Percentiles rank a stretch among this genome's conserved stretches.
phyloP scores from a whole-genome alignment of 2,329 filamentous ascomycete genomes.

The Phaeosphaeriaceae sp. region DNA sequence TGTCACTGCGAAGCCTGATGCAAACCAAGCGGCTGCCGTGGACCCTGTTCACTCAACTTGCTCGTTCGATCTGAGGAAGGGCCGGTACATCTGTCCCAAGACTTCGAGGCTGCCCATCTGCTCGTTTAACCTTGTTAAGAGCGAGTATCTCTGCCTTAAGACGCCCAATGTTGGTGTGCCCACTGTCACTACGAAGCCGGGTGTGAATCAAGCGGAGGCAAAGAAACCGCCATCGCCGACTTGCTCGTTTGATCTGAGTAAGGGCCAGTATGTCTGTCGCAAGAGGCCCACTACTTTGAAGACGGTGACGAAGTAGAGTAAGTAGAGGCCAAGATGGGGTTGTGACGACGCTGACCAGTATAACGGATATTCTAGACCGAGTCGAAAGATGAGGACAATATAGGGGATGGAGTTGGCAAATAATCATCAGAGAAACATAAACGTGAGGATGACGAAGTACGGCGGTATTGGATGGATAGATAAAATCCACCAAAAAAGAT shows the following conservation, averaged over 20 bases:
- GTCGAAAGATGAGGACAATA: background rate
- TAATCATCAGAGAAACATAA: no score
- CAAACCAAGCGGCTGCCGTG: background rate
- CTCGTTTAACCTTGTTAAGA: background rate
- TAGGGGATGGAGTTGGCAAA: background rate
- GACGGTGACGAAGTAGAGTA: background rate
- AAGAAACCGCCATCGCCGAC: no score
- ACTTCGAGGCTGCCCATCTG: background rate
- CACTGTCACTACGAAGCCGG: no score
- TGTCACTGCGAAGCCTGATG: background rate
- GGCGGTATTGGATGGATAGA: no score
- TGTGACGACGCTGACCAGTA: background rate
- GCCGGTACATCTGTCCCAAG: background rate
- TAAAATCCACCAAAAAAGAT: no score
- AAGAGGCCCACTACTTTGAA: background rate
- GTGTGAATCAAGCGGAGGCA: no score
- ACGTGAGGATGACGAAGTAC: no score
- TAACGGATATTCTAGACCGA: background rate
- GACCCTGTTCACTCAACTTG: background rate
- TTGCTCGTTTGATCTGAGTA: no score
- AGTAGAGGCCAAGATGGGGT: background rate
- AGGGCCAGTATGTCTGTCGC: no score
- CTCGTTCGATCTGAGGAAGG: background rate
- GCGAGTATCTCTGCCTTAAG: slow-evolving; percentile 2
- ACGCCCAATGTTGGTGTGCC: background rate